Base-by-base conservation (phyloP, 2,329 filamentous ascomycete species). In the Diplodia scrobiculata region DNA sequence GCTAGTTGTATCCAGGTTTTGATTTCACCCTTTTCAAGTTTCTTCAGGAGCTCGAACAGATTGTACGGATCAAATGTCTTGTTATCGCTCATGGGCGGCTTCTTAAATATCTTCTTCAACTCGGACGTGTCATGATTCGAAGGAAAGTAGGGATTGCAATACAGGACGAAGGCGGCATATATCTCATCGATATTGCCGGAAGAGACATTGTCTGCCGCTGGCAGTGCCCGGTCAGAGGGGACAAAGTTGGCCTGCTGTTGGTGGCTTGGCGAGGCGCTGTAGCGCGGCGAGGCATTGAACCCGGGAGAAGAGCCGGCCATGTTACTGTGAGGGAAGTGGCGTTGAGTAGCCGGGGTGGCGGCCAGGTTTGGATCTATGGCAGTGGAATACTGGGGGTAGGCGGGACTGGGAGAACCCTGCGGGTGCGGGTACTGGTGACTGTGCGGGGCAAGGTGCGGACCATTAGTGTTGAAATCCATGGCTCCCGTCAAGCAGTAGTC, bases 1-100 rank as follows among this genome's bases (percentile, higher is more conserved):
- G 91, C 93, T 70, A 97, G 76, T 75, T 97, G 91, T 48, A 90
- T 91, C 93, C 93, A 97, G 0, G 92, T 97, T 78, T 93, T 95
- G 76, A 97, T 88, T 73, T 96, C 91, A 73, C 91, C 93, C 25
- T 82, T 80, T 70, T 96, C 90, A 63, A 96, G 86, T 76, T 89
- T 89, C 69, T 85, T 83, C 73, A 97, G 91, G 63, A 97, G 83
- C 73, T 91, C 85, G 75, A 88, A 96, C 21, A 97, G 81, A 7
- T 82, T 82, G 76, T 87, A 96, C 0, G 90, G 90, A 72, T 87
- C 90, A 75, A 97, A 97, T 67, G 83, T 87, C 77, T 96, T 96
- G 68, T 91, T 91, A 71, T 94, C 92, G 74, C 92, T 96, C 73
- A 89, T 92, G 4, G 93, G 93, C 1, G 91, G 91, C 32, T 82